A percentile compares a stretch with the other conserved stretches of the same genome.
These are phyloP conservation scores for Aspergillus calidoustus DNA, from an alignment of 2,329 filamentous ascomycete species.

Conservation along the genomic window DNA sequence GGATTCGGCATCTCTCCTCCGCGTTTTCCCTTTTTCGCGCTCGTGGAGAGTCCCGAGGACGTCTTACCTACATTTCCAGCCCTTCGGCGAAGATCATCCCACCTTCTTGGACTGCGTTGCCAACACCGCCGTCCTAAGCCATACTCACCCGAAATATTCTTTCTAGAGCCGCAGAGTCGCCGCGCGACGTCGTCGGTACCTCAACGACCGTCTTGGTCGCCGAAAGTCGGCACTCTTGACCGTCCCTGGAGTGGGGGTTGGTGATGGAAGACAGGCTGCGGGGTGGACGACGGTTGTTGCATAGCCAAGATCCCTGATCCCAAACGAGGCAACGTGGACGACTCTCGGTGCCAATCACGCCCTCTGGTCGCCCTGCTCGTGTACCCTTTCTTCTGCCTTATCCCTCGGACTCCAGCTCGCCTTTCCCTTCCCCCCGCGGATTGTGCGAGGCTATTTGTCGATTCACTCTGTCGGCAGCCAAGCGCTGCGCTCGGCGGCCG, in stretches of 20 bases:
- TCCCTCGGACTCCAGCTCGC: constrained; percentile 5
- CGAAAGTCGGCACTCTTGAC: constrained; percentile 3
- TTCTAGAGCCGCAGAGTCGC: constrained; percentile 13
- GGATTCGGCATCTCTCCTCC: constrained; percentile 1
- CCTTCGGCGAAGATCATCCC: background rate
- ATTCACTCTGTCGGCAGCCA: constrained; percentile 8
- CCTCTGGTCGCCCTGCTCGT: constrained; percentile 2
- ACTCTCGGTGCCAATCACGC: constrained; percentile 23
- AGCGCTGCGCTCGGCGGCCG: constrained; percentile 20
- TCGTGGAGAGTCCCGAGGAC: background rate
- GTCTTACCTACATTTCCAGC: constrained; percentile 9
- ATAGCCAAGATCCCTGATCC: constrained; percentile 27
- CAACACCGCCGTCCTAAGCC: background rate
- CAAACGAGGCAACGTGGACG: constrained; percentile 28
- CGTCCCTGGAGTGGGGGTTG: constrained; percentile 20
- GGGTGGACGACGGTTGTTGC: constrained; percentile 27
- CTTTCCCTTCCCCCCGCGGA: constrained; percentile 9
- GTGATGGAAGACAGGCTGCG: constrained; percentile 27
- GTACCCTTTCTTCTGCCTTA: constrained; percentile 11
- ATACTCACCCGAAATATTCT: background rate
- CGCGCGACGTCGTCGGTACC: background rate
- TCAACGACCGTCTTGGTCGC: background rate
- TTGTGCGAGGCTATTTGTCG: constrained; percentile 16
- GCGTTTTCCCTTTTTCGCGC: constrained; percentile 12
- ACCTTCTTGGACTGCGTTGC: background rate